Percentiles rank a stretch among this genome's conserved stretches.
phyloP scores from a whole-genome alignment of 2,329 filamentous ascomycete genomes.

The Cadophora sp. region DNA sequence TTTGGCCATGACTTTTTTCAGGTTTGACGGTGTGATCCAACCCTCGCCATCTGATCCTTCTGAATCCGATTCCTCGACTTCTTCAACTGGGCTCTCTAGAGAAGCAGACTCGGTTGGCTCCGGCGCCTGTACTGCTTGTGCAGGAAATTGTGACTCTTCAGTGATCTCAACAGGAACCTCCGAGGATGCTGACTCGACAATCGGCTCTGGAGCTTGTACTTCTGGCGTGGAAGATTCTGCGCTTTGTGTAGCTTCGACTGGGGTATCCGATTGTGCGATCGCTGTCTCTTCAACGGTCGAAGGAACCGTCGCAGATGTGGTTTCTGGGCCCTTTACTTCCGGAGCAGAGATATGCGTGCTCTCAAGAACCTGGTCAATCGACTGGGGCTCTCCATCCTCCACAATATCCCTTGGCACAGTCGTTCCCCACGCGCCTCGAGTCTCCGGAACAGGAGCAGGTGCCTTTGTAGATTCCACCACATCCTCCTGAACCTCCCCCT shows the following conservation, averaged over 20 bases:
- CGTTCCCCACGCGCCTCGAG: conserved; percentile 40
- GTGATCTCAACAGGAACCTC: background rate
- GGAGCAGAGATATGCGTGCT: conserved; percentile 23
- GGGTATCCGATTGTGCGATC: background rate
- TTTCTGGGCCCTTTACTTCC: background rate
- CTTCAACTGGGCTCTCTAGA: conserved; percentile 32
- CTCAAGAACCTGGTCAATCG: conserved; percentile 23
- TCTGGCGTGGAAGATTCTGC: background rate
- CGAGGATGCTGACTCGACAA: background rate
- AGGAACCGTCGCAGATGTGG: background rate
- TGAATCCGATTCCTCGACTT: conserved; percentile 36
- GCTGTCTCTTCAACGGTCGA: background rate
- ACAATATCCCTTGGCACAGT: conserved; percentile 25
- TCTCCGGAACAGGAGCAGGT: conserved; percentile 30
- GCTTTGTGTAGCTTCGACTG: background rate
- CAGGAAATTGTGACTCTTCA: background rate
- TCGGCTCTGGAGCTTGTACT: background rate
- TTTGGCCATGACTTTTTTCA: conserved; percentile 81
- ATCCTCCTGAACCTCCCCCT: conserved; percentile 21
- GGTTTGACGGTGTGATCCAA: conserved; percentile 95
- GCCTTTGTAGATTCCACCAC: conserved; percentile 15
- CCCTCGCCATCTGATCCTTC: conserved; percentile 66
- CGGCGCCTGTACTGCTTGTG: background rate
- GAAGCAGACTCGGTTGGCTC: conserved; percentile 5
- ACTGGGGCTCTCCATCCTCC: background rate